Base-by-base conservation (phyloP, 306 rosid genomes). In the Ormosia semicastrata region DNA sequence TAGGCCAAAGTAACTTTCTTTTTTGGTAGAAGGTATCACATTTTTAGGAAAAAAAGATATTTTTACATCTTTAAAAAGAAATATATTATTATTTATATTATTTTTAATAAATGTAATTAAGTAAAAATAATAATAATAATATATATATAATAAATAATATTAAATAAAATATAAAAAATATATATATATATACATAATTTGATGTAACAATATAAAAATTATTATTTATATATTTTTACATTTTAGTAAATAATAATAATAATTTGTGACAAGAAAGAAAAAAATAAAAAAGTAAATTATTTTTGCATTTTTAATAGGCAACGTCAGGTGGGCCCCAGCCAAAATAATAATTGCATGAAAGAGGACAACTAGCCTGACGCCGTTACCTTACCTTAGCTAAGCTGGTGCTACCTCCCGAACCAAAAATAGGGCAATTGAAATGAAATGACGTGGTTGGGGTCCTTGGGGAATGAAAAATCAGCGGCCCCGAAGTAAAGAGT, bases 311-410 rank as follows among this genome's bases (percentile, higher is more conserved):
- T 80, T 59, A 41, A 14, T 8, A 5, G 58, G 75, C 52, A 58
- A 58, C 63, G 8, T 59, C 17, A 71, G 0, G 33, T 4, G 54
- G 53, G 17, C 4, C 73, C 85, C 59, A 33, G 52, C 43, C 0
- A 3, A 17, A 15, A 43, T 8, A 60, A 60, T 71, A 70, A 83
- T 52, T 24, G 2, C 1, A 43, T 0, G 58, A 46, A 82, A 47
- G 77, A 75, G 13, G 82, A 78, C 77, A 79, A 73, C 73, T 73
- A 73, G 57, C 68, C 5, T 7, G 58, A 84, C 77, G 73, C 15
- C 87, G 87, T 73, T 73, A 66, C 32, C 4, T 73, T 73, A 66
- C 32, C 4, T 5, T 1, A 17, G 40, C n/a, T 6, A 56, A 41
- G n/a, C 3, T 1, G 33, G 9, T 7, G 39, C 40, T 18, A n/a